phyloP scores from a whole-genome alignment of 331 rosid species.

The Stylosanthes scabra region DNA sequence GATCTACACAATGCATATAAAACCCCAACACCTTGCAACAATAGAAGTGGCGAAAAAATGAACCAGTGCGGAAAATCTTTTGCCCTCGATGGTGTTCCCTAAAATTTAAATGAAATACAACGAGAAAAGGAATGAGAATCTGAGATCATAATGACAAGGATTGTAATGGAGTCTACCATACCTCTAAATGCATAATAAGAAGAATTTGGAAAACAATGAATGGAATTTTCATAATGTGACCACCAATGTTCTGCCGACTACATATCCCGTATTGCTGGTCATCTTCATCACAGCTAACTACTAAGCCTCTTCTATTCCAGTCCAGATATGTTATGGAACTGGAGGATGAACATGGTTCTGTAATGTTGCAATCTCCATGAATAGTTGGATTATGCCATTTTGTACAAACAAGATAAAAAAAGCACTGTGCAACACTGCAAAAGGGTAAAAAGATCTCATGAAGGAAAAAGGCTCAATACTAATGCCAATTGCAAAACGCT shows the following conservation, averaged over 20 bases:
- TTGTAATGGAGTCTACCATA: slow-evolving; percentile 37
- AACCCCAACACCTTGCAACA: slow-evolving; percentile 93
- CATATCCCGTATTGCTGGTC: slow-evolving; percentile 59
- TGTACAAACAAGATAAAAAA: slow-evolving; percentile 94
- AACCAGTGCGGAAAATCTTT: slow-evolving; percentile 51
- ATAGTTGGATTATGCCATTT: slow-evolving; percentile 96
- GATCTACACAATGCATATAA: slow-evolving; percentile 77
- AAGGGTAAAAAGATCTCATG: slow-evolving; percentile 39
- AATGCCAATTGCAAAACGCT: slow-evolving; percentile 28
- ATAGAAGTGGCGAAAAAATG: slow-evolving; percentile 75
- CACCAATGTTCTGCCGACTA: slow-evolving; percentile 83
- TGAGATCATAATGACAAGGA: slow-evolving; percentile 12
- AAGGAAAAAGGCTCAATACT: slow-evolving; percentile 28
- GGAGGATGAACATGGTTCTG: slow-evolving; percentile 70
- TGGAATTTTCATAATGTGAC: slow-evolving; percentile 94
- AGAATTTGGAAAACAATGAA: slow-evolving; percentile 76
- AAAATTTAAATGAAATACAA: no score
- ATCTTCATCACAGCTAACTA: slow-evolving; percentile 71
- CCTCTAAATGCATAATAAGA: slow-evolving; percentile 92
- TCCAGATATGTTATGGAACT: slow-evolving; percentile 65
- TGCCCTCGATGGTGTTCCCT: slow-evolving; percentile 77
- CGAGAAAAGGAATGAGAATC: no score
- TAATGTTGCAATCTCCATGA: slow-evolving; percentile 66
- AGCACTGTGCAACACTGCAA: slow-evolving; percentile 91
- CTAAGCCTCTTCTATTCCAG: slow-evolving; percentile 79